phyloP scores from a whole-genome alignment of 148 eudicot species.

The Cornus florida region DNA sequence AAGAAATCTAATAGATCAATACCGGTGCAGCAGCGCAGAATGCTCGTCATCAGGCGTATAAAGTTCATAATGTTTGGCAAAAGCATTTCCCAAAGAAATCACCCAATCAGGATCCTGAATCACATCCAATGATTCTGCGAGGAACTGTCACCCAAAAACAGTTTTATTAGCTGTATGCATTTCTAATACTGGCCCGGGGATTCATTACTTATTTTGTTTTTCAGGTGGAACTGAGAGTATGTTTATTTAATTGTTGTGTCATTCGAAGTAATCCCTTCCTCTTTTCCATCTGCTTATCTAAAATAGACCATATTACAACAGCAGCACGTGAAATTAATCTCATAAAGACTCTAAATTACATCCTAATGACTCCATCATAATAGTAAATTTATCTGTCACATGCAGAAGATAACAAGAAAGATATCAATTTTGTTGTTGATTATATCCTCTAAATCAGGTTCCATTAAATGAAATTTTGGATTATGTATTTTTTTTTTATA shows the following conservation, averaged over 20 bases:
- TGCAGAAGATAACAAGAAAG: not conserved
- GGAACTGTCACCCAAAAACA: slow-evolving; percentile 58
- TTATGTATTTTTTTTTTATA: no score
- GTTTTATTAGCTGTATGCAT: not conserved
- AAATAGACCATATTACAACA: not conserved
- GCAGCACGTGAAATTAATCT: not conserved
- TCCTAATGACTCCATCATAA: not conserved
- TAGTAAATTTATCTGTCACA: not conserved
- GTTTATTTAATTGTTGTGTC: not conserved
- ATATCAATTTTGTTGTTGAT: not conserved
- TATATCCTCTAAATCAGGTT: not conserved
- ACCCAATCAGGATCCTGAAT: slow-evolving; percentile 85
- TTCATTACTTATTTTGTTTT: not conserved
- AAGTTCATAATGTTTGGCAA: slow-evolving; percentile 85
- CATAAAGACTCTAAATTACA: not conserved
- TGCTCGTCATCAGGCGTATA: slow-evolving; percentile 88
- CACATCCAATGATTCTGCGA: slow-evolving; percentile 95
- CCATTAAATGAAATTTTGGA: not conserved
- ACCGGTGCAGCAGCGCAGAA: slow-evolving; percentile 94
- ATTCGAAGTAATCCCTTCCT: not conserved
- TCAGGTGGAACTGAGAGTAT: not conserved
- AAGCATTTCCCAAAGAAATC: slow-evolving; percentile 76
- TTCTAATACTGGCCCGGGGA: not conserved
- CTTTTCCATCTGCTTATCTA: not conserved
- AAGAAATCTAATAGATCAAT: slow-evolving; percentile 12